A percentile compares a stretch with the other conserved stretches of the same genome.
Evolutionary conservation across 495 filamentous ascomycete genomes (phyloP).

Genomic region (Tuber microsphaerosporum): DNA sequence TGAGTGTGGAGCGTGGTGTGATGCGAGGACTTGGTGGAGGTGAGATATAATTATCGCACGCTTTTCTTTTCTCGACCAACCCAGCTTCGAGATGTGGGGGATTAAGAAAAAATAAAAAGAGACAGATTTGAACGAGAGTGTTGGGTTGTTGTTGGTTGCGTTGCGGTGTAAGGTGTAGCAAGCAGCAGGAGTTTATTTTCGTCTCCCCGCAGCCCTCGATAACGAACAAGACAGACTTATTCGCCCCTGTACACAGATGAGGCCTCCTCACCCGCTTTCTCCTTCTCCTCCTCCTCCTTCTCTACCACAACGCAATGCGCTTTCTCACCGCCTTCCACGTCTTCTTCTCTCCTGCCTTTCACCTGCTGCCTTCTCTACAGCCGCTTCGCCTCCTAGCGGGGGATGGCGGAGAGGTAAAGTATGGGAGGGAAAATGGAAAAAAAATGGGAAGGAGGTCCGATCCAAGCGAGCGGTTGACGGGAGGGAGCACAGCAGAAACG

Average conservation of each 20-base stretch:
- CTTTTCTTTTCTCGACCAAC: conserved; percentile 22
- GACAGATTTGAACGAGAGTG: conserved; percentile 25
- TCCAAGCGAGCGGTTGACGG: conserved; percentile 37
- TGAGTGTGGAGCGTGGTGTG: conserved; percentile 8
- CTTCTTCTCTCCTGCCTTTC: conserved; percentile 16
- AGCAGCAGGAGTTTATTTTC: conserved; percentile 30
- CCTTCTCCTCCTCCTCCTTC: conserved; percentile 13
- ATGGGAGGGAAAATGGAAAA: not conserved
- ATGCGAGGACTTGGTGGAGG: conserved; percentile 12
- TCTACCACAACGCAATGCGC: conserved; percentile 13
- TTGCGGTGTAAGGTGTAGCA: conserved; percentile 4
- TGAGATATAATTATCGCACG: conserved; percentile 38
- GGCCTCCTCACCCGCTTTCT: conserved; percentile 19
- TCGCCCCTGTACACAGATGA: conserved; percentile 29
- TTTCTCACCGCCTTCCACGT: conserved; percentile 18
- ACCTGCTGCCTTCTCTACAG: conserved; percentile 13
- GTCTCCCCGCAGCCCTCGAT: conserved; percentile 29
- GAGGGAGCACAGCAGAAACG: conserved; percentile 37
- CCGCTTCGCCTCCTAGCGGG: conserved; percentile 29
- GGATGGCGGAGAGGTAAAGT: conserved; percentile 11
- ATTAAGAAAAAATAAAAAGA: conserved; percentile 26
- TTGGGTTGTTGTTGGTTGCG: conserved; percentile 7
- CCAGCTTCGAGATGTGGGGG: conserved; percentile 24
- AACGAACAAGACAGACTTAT: conserved; percentile 26
- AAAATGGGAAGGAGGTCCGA: conserved; percentile 8